These are phyloP conservation scores for Myxozyma udenii DNA, from an alignment of 805 yeast genomes.

Conservation along the genomic window DNA sequence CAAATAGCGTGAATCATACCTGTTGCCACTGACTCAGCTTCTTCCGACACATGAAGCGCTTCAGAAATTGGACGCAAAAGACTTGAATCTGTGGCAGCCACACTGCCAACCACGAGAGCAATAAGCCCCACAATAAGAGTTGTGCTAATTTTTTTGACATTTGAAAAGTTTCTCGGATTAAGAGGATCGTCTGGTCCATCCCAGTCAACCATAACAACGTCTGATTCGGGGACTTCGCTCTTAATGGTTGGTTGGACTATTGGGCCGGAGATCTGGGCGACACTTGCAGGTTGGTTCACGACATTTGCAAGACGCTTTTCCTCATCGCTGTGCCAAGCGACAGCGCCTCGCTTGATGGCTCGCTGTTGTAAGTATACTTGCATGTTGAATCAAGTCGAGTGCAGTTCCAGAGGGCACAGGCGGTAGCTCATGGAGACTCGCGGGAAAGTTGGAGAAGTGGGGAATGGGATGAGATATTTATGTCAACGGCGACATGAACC, in stretches of 20 bases:
- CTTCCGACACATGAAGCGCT: constrained; percentile 22
- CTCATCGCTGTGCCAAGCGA: background rate
- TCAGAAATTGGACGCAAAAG: constrained; percentile 16
- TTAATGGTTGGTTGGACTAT: too few relatives aligned
- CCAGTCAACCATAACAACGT: constrained; percentile 22
- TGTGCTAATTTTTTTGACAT: constrained; percentile 4
- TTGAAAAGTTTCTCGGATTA: constrained; percentile 20
- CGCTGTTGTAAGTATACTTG: background rate
- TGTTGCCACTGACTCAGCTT: constrained; percentile 18
- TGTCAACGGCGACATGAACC: too few relatives aligned
- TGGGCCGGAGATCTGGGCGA: background rate
- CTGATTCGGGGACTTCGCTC: background rate
- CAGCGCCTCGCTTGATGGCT: background rate
- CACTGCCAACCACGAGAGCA: constrained; percentile 24
- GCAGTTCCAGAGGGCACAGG: too few relatives aligned
- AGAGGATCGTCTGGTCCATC: constrained; percentile 24
- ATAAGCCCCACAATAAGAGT: constrained; percentile 21
- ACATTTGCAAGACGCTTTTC: background rate
- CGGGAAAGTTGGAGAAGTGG: too few relatives aligned
- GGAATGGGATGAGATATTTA: too few relatives aligned
- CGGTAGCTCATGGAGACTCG: too few relatives aligned
- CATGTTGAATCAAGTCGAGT: too few relatives aligned
- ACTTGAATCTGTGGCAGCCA: constrained; percentile 21
- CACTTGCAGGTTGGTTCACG: too few relatives aligned
- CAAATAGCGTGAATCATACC: constrained; percentile 13